Conservation (phyloP, 2,329 filamentous ascomycete species). For the Cladosporium sp. region DNA sequence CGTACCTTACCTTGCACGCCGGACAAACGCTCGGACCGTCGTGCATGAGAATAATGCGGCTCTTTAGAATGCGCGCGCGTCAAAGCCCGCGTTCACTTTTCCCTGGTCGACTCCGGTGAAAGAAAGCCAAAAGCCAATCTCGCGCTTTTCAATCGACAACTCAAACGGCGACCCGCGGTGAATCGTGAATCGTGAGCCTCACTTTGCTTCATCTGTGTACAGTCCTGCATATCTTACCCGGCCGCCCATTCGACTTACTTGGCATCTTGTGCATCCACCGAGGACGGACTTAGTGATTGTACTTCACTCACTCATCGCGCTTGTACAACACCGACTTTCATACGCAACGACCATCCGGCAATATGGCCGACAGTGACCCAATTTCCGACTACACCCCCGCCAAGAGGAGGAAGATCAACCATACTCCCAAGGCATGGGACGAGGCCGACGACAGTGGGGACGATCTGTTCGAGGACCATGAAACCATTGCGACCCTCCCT, state of each 20-base stretch:
- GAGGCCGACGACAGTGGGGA: constrained; percentile 50
- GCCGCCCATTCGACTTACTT: not conserved
- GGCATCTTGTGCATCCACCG: not conserved
- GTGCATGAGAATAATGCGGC: constrained; percentile 2
- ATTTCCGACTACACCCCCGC: constrained; percentile 37
- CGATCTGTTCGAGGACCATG: constrained; percentile 51
- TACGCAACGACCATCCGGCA: not conserved
- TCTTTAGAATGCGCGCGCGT: constrained; percentile 5
- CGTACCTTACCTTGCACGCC: not conserved
- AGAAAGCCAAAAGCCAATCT: not conserved
- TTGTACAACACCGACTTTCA: constrained; percentile 8
- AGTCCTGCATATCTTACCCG: not conserved
- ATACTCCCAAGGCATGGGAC: constrained; percentile 29
- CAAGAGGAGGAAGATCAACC: constrained; percentile 36
- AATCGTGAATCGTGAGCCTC: not conserved
- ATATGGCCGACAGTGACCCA: constrained; percentile 37
- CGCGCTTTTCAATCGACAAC: not conserved
- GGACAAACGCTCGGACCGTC: not conserved
- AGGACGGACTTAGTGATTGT: not conserved
- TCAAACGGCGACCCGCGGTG: not conserved
- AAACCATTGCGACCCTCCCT: constrained; percentile 49
- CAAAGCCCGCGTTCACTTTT: constrained; percentile 15
- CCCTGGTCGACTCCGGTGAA: not conserved
- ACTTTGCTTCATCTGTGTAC: not conserved
- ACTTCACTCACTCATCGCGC: not conserved